These are phyloP conservation scores for Anethum foeniculum DNA, from an alignment of 140 eudicot species.

Conservation along the genomic window DNA sequence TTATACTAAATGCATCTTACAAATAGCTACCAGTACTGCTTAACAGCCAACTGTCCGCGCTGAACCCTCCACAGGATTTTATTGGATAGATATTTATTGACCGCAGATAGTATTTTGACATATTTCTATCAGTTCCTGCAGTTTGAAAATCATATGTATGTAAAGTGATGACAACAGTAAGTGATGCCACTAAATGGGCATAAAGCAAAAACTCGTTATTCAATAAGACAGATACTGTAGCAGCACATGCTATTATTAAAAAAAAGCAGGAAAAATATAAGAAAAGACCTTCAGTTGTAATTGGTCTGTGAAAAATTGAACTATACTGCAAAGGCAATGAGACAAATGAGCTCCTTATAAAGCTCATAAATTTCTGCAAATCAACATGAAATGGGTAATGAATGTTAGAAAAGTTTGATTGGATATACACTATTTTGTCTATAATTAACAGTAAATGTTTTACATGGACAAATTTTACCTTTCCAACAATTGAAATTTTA, in stretches of 20 bases:
- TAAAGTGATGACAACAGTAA: slow-evolving; percentile 8
- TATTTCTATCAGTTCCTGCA: slow-evolving; percentile 39
- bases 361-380: slow-evolving; percentile 60
- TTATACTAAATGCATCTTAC: slow-evolving; percentile 28
- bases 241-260: neutral
- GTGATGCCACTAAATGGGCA: neutral
- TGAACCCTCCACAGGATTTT: slow-evolving; percentile 90
- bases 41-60: slow-evolving; percentile 77
- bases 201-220: neutral
- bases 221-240: neutral
- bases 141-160: slow-evolving; percentile 14
- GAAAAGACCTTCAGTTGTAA: slow-evolving; percentile 42
- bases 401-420: neutral
- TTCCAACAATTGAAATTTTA: neutral
- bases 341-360: slow-evolving; percentile 53
- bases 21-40: slow-evolving; percentile 72
- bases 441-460: neutral
- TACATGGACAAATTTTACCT: neutral
- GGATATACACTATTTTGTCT: neutral
- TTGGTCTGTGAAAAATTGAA: slow-evolving; percentile 15
- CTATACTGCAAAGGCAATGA: slow-evolving; percentile 26
- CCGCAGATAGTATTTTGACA: slow-evolving; percentile 32
- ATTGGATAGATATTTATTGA: slow-evolving; percentile 80
- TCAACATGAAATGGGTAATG: neutral
- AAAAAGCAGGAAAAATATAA: neutral